These are phyloP conservation scores for Ilex asprella DNA, from an alignment of 257 asterid species.

Conservation along the genomic window DNA sequence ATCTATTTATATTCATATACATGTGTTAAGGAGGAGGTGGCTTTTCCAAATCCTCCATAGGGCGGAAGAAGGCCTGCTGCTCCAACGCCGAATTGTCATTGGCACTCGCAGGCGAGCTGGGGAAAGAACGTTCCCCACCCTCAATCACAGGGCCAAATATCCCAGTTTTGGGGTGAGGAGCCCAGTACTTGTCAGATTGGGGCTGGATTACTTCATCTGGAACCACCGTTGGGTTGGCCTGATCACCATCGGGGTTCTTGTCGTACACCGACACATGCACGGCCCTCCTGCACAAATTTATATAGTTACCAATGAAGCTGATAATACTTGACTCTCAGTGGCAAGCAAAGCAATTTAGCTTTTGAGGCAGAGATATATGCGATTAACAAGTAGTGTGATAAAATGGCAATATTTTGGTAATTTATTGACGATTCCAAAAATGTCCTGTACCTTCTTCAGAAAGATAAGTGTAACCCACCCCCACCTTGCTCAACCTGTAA, in stretches of 20 bases:
- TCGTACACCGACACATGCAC: conserved; percentile 73
- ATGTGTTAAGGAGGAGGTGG: conserved; percentile 31
- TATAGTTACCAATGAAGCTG: too few relatives aligned
- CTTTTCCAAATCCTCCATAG: conserved; percentile 81
- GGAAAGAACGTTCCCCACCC: conserved; percentile 15
- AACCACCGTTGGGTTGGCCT: conserved; percentile 33
- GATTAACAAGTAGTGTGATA: too few relatives aligned
- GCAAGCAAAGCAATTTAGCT: too few relatives aligned
- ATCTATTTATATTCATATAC: too few relatives aligned
- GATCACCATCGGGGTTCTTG: conserved; percentile 67
- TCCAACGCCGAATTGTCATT: conserved; percentile 53
- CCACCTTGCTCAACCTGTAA: too few relatives aligned
- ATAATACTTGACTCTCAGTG: too few relatives aligned
- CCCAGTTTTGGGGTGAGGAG: conserved; percentile 80
- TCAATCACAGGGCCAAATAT: conserved; percentile 71
- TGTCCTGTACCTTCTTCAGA: too few relatives aligned
- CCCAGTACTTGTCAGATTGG: conserved; percentile 59
- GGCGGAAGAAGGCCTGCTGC: conserved; percentile 78
- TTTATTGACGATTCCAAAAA: too few relatives aligned
- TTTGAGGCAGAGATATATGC: too few relatives aligned
- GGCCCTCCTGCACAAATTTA: conserved; percentile 40
- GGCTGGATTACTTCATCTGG: conserved; percentile 52
- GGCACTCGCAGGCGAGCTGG: conserved; percentile 1
- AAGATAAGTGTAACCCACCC: too few relatives aligned
- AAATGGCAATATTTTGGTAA: too few relatives aligned